Base-by-base conservation (phyloP, 1,139 yeast species). In the Lodderomyces oxycetoniae region DNA sequence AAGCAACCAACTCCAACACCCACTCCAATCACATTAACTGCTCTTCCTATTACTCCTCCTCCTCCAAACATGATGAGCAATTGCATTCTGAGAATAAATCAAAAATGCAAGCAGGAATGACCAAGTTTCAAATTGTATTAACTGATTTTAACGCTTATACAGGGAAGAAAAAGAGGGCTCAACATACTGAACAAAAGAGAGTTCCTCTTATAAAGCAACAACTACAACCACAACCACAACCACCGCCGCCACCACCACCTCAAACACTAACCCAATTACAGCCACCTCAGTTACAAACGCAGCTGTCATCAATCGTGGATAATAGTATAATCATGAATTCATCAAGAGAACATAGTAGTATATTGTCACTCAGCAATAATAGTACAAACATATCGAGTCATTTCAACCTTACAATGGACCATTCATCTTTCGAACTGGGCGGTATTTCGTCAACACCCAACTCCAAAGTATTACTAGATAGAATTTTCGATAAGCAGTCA, bases 101-200 rank as follows among this genome's bases (percentile, higher is more conserved):
- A 1, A 57, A 60, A 37, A 63, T 63, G 69, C 68, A 62, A 49
- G 64, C 64, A 4, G 72, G 72, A 7, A 64, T 67, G 65, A 66
- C 63, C 45, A 68, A 69, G 50, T 73, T 73, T 47, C 79, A 73
- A 49, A 73, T 73, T 39, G 73, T 73, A 1, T 64, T 73, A 37
- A 63, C 75, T 3, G 78, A 72, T 47, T 71, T 71, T 28, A 71
- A 64, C 43, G 62, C 72, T 3, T 50, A 68, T 39, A 62, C 63
- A 63, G 62, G 63, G 45, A 55, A 56, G 40, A 56, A 57, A 47
- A 35, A 33, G 40, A 44, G 21, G 24, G 7, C 14, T 10, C 7
- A 7, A 14, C 9, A 24, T n/a, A 24, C 6, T 6, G 12, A 10
- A 24, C n/a, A 6, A 10, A 12, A 12, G n/a, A n/a, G 26, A 24